Evolutionary conservation across 1,139 yeast species (phyloP).

Genomic region (Pichia sp.): DNA sequence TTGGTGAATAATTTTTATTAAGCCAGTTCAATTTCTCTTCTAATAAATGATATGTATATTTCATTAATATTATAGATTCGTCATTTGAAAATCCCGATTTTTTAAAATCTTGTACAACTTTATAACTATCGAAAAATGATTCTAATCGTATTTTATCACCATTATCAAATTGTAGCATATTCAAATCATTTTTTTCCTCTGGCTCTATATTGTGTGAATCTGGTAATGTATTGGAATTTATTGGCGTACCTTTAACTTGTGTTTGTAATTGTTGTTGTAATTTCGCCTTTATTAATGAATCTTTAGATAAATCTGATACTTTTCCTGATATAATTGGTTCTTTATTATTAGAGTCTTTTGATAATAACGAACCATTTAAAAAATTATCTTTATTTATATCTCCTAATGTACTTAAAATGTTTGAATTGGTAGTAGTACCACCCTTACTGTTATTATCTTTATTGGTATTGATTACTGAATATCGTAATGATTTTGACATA

Average conservation of each 20-base stretch:
- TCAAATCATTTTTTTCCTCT: neutral
- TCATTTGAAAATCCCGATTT: constrained; percentile 44
- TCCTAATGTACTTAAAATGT: neutral
- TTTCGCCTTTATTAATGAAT: neutral
- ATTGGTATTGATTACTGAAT: neutral
- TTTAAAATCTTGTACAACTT: constrained; percentile 37
- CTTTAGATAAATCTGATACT: neutral
- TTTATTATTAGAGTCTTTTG: neutral
- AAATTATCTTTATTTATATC: neutral
- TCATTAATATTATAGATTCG: constrained; percentile 51
- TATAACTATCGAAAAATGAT: constrained; percentile 44
- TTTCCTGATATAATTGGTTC: neutral
- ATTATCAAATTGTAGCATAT: neutral
- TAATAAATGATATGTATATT: constrained; percentile 43
- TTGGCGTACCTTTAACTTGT: neutral
- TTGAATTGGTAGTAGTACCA: neutral
- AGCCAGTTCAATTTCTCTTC: constrained; percentile 52
- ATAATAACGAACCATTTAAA: neutral
- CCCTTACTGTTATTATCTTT: neutral
- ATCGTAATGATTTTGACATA: neutral
- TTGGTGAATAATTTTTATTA: constrained; percentile 54
- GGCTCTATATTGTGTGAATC: neutral
- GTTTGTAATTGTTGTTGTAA: neutral
- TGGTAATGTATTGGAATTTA: neutral
- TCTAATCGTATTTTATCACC: constrained; percentile 20